These are phyloP conservation scores for Aureobasidium sp. DNA, from an alignment of 2,329 filamentous ascomycete genomes.

Conservation along the genomic window DNA sequence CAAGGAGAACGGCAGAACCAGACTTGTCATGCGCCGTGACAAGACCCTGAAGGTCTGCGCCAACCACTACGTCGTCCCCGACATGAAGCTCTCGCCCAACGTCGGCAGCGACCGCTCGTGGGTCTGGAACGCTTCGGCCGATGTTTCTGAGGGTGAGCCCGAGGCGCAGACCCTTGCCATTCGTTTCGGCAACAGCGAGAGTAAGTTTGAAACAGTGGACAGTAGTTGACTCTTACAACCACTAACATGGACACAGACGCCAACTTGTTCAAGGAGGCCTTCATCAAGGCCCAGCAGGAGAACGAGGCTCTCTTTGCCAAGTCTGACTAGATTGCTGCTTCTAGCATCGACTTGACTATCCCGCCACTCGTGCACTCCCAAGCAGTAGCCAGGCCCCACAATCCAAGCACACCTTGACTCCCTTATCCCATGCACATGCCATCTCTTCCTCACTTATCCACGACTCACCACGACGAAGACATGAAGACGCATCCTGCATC, in stretches of 20 bases:
- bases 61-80: conserved; percentile 98
- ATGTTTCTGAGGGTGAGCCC: conserved; percentile 96
- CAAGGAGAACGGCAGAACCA: conserved; percentile 96
- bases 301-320: conserved; percentile 76
- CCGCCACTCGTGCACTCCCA: conserved; percentile 9
- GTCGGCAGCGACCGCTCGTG: conserved; percentile 96
- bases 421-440: conserved; percentile 5
- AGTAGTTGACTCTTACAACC: too few species aligned
- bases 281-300: conserved; percentile 93
- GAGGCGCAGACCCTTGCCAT: conserved; percentile 95
- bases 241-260: conserved; percentile 57
- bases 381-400: conserved; percentile 11
- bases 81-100: conserved; percentile 98
- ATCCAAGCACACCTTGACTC: background rate
- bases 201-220: conserved; percentile 54
- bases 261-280: conserved; percentile 95
- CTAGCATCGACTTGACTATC: background rate
- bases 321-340: conserved; percentile 17
- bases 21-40: conserved; percentile 96
- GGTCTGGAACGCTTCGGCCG: conserved; percentile 97
- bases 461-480: conserved; percentile 3
- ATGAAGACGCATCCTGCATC: conserved; percentile 14
- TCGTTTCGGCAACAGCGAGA: conserved; percentile 95
- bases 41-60: conserved; percentile 99
- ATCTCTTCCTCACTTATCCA: conserved; percentile 3